Percentiles rank a stretch among this genome's conserved stretches.
Conservation (phyloP, 2,329 filamentous ascomycete genomes). For the Stagonosporopsis cucurbitacearum region DNA sequence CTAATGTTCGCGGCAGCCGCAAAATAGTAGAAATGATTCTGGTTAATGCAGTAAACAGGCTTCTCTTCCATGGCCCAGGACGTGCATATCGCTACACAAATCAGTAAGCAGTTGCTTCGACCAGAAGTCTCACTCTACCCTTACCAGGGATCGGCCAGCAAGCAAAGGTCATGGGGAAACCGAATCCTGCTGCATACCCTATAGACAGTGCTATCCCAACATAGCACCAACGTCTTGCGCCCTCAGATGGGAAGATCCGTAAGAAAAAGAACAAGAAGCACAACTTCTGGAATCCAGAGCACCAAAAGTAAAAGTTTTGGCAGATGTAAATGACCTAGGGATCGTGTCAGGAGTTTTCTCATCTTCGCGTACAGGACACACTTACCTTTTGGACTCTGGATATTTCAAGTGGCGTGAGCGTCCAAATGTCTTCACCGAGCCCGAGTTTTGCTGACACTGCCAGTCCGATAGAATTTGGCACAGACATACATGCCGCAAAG, state of each 20-base stretch:
- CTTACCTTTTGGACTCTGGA: slow-evolving; percentile 45
- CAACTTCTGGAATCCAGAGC: slow-evolving; percentile 27
- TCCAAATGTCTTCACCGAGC: slow-evolving; percentile 45
- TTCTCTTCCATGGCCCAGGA: slow-evolving; percentile 22
- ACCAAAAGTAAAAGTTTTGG: slow-evolving; percentile 39
- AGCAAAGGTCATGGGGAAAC: background rate
- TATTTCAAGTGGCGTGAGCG: slow-evolving; percentile 49
- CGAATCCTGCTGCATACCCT: background rate
- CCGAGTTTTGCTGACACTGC: background rate
- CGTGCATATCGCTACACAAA: background rate
- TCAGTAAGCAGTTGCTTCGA: background rate
- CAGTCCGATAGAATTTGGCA: background rate
- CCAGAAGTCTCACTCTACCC: too few species aligned
- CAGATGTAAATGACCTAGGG: slow-evolving; percentile 22
- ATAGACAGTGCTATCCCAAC: slow-evolving; percentile 14
- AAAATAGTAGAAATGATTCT: slow-evolving; percentile 18
- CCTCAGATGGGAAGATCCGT: slow-evolving; percentile 34
- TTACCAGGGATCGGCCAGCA: too few species aligned
- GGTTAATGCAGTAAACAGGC: slow-evolving; percentile 32
- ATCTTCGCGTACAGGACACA: background rate
- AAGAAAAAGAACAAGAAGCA: slow-evolving; percentile 36
- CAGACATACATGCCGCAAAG: slow-evolving; percentile 18
- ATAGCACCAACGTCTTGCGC: slow-evolving; percentile 21
- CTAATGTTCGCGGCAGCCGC: slow-evolving; percentile 26
- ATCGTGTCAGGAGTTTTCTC: background rate